Base-by-base conservation (phyloP, 2,329 filamentous ascomycete species). In the Lithohypha guttulata region DNA sequence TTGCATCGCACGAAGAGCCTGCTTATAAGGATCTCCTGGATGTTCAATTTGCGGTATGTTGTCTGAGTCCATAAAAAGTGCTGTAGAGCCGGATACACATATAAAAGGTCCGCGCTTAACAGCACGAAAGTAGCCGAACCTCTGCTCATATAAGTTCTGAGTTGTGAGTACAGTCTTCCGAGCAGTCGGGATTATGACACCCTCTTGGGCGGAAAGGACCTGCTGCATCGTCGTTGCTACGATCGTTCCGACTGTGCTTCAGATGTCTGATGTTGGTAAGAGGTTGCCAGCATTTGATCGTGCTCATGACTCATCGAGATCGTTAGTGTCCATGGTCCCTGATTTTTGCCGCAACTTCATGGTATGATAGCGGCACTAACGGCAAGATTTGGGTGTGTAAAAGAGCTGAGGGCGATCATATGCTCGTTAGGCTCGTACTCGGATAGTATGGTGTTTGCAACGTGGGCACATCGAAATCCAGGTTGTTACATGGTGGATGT, bases 401-500 rank as follows among this genome's bases (percentile, higher is more conserved):
- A 25, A 7, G 23, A 25, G 23, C 7, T 25, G 23, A 25, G 23
- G n/a, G 23, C 7, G 7, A 25, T 25, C 23, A n/a, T 8, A 25
- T 8, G 7, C 7, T 7, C 7, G 23, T n/a, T 25, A 8, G 7
- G 7, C 23, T 8, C 23, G n/a, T 25, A 7, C n/a, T 7, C 7
- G 7, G n/a, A 8, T n/a, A 8, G n/a, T 8, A 25, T 7, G 23
- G 7, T 10, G 10, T 30, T 14, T 30, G 10, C n/a, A 30, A n/a
- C 23, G 7, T 25, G 23, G 23, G 23, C n/a, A 7, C 23, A 25
- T n/a, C 23, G 7, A 8, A n/a, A 25, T 7, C 23, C 23, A 25
- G 17, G 5, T 26, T n/a, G 9, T 50, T 54, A 74, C 45, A 73
- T 50, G 4, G 74, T 79, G 18, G 74, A 70, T 1, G 75, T 80